Evolutionary conservation across 1,284 basidiomycete species (phyloP).

Genomic region (Xanthoconium separans): DNA sequence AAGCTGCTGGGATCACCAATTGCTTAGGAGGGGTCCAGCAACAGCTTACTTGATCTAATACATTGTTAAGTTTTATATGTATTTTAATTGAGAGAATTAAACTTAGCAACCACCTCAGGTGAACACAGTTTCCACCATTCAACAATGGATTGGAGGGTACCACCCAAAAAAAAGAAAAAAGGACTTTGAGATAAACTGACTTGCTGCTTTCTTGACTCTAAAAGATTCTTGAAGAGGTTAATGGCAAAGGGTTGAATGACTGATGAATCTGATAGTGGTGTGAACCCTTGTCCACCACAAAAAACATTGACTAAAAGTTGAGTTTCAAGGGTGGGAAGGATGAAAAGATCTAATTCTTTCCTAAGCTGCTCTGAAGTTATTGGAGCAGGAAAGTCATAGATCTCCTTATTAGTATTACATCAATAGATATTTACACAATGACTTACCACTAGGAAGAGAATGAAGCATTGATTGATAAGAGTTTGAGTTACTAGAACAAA

Average conservation of each 20-base stretch:
- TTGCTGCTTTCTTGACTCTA: background rate
- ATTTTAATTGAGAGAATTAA: background rate
- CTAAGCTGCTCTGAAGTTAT: background rate
- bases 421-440: background rate
- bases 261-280: background rate
- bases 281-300: background rate
- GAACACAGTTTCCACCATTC: background rate
- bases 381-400: background rate
- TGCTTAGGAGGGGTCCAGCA: no score
- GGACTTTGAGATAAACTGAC: background rate
- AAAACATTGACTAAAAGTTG: background rate
- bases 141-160: background rate
- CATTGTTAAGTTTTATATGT: background rate
- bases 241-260: background rate
- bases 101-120: background rate
- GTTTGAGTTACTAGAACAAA: background rate
- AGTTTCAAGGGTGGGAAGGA: background rate
- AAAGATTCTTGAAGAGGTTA: background rate
- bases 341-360: background rate
- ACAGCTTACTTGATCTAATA: no score
- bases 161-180: background rate
- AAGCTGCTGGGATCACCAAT: no score
- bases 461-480: background rate
- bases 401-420: background rate
- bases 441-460: background rate